phyloP scores from a whole-genome alignment of 306 rosid species.

The Leucaena leucocephala region DNA sequence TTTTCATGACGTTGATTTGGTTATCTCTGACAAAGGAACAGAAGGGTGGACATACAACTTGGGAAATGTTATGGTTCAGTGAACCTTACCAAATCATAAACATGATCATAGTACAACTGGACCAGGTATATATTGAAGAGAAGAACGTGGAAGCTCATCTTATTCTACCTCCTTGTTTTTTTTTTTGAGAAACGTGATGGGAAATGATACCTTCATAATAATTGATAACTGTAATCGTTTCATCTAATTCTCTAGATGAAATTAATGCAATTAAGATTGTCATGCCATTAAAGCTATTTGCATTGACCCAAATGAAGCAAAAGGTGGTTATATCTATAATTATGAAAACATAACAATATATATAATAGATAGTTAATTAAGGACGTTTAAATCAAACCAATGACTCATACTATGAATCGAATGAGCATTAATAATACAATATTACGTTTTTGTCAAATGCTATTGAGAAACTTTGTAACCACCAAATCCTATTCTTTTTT shows the following conservation, averaged over 20 bases:
- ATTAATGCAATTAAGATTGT: background rate
- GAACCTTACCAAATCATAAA: conserved; percentile 27
- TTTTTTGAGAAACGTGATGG: conserved; percentile 40
- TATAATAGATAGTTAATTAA: too few relatives aligned
- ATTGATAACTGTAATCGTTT: conserved; percentile 11
- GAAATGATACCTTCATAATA: conserved; percentile 30
- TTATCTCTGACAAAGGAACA: conserved; percentile 21
- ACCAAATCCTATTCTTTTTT: conserved; percentile 24
- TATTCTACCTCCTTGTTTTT: conserved; percentile 23
- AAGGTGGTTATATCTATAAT: background rate
- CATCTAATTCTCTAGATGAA: conserved; percentile 9
- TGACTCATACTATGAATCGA: too few relatives aligned
- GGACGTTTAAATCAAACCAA: too few relatives aligned
- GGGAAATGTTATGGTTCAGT: conserved; percentile 26
- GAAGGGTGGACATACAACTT: conserved; percentile 26
- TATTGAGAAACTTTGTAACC: conserved; percentile 26
- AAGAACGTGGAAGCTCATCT: conserved; percentile 26
- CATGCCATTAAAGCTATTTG: background rate
- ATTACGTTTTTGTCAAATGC: background rate
- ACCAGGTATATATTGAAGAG: conserved; percentile 35
- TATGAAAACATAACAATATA: background rate
- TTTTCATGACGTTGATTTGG: conserved; percentile 27
- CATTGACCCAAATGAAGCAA: background rate
- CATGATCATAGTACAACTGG: conserved; percentile 29
- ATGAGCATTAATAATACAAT: background rate